Evolutionary conservation across 768 basidiomycete genomes (phyloP), one percentile per base, ranked within the genome.

Genomic region (Cubamyces lactineus): DNA sequence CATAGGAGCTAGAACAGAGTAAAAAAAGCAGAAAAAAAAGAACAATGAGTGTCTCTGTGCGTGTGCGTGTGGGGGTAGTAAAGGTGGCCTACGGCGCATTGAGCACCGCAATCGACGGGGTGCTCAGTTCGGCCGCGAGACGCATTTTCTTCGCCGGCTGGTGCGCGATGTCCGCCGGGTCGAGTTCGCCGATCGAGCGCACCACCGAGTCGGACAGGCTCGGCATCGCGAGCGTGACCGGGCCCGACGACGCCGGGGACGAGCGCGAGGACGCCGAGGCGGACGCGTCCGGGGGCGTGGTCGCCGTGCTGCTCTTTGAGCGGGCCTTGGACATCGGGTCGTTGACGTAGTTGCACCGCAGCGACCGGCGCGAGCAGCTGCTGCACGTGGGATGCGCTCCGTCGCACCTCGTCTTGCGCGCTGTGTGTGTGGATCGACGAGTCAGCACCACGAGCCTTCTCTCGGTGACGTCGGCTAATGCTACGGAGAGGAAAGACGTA

Each of bases 361-460:
- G 79, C 45, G 84, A 82, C 66, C 92, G 80, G 62, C 89, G 88
- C 61, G 87, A 84, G 73, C 92, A 94, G 75, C 91, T 92, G 56
- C 88, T 86, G 72, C 92, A 94, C 26, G 87, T 82, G 30, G 92
- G 92, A 70, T 91, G 90, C n/a, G 82, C 88, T 42, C 92, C 92
- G 73, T 94, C 92, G 68, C 92, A 94, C 72, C 91, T 88, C 19
- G 92, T 94, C 78, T 94, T 94, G 62, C 92, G 92, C 39, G 91
- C 92, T 92, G 57, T 38, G 53, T 61, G 52, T 34, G 47, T n/a
- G 34, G 47, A 15, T 28, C 53, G 23, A 26, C 59, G 49, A 57
- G 23, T 54, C 47, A 55, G 39, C 28, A 19, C 17, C 7, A 40
- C 34, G 42, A 26, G 52, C 41, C 23, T 53, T 23, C 53, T 53